Percentiles rank a stretch among this genome's conserved stretches.
Conservation (phyloP, 140 eudicot species). For the Anethum foeniculum region DNA sequence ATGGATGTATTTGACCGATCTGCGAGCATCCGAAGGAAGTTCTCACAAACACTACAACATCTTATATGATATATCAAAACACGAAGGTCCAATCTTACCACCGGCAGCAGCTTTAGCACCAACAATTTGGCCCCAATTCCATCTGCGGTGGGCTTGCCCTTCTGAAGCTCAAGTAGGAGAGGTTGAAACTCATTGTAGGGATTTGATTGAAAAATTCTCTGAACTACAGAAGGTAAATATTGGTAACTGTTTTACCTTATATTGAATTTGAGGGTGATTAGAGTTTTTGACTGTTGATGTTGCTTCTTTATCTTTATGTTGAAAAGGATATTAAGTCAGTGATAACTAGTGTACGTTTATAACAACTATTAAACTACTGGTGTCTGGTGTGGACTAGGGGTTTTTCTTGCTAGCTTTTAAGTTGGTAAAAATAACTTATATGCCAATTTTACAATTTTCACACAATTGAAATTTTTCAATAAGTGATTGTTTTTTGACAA, state of each 20-base stretch:
- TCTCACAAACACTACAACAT: conserved; percentile 80
- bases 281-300: background rate
- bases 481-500: background rate
- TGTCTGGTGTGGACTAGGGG: background rate
- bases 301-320: background rate
- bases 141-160: conserved; percentile 94
- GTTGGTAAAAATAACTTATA: background rate
- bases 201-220: conserved; percentile 47
- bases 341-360: background rate
- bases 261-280: background rate
- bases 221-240: conserved; percentile 68
- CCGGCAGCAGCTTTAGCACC: conserved; percentile 99
- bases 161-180: conserved; percentile 81
- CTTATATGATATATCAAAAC: conserved; percentile 72
- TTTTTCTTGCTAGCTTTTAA: background rate
- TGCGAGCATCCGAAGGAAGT: conserved; percentile 63
- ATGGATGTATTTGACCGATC: conserved; percentile 78
- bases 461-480: too few relatives aligned
- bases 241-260: background rate
- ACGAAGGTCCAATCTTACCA: conserved; percentile 69
- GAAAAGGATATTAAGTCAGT: background rate
- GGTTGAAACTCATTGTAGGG: conserved; percentile 77
- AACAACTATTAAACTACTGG: background rate
- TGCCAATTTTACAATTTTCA: background rate
- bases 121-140: conserved; percentile 97